Evolutionary conservation across 768 basidiomycete genomes (phyloP).

Genomic region (Wakefieldia striispora): DNA sequence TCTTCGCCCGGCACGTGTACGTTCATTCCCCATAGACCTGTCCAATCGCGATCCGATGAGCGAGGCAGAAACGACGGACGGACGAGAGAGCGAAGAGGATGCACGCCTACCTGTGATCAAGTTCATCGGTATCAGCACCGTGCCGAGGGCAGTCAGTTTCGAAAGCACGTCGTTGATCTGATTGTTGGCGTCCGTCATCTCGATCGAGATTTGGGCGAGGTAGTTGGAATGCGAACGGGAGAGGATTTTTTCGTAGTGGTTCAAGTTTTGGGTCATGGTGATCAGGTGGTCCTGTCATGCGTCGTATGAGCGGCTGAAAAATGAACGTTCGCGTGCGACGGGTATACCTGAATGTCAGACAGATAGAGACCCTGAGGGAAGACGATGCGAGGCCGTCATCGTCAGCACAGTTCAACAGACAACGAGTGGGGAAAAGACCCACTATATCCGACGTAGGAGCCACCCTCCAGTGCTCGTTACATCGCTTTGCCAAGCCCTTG

Average conservation of each 20-base stretch:
- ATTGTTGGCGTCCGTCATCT: conserved; percentile 99
- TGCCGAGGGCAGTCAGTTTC: conserved; percentile 96
- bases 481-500: conserved; percentile 95
- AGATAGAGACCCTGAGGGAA: conserved; percentile 78
- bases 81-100: conserved; percentile 9
- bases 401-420: conserved; percentile 1
- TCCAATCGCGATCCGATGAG: not conserved
- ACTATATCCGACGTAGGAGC: conserved; percentile 98
- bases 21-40: conserved; percentile 98
- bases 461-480: conserved; percentile 98
- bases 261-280: conserved; percentile 99
- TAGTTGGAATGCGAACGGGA: conserved; percentile 99
- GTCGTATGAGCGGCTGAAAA: conserved; percentile 1
- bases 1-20: conserved; percentile 92
- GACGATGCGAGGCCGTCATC: not conserved
- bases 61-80: not conserved
- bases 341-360: conserved; percentile 81
- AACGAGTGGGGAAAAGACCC: conserved; percentile 24
- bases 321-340: not conserved
- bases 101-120: conserved; percentile 72
- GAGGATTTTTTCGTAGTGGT: conserved; percentile 99
- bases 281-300: conserved; percentile 84
- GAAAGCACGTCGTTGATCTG: conserved; percentile 99
- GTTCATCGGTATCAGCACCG: conserved; percentile 96
- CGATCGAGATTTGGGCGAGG: conserved; percentile 98